phyloP scores from a whole-genome alignment of 179 eudicot genomes.

The Dionaea muscipula region DNA sequence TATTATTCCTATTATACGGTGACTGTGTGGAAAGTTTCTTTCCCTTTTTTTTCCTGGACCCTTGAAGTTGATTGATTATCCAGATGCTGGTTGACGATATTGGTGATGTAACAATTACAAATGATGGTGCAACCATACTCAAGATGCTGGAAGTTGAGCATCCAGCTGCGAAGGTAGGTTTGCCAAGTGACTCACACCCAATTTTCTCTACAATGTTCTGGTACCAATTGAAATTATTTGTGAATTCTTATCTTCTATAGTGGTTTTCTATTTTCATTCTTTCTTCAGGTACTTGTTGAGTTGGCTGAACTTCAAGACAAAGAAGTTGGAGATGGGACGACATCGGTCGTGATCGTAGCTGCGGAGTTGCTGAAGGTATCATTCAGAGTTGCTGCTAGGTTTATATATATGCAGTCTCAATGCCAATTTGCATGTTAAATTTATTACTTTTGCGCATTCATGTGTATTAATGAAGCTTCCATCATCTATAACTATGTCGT shows the following conservation, averaged over 20 bases:
- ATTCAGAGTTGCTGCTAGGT: not conserved
- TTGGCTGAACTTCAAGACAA: conserved; percentile 96
- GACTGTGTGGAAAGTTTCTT: not conserved
- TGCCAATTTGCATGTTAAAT: no score
- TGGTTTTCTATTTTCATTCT: not conserved
- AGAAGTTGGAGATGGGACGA: conserved; percentile 97
- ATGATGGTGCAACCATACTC: conserved; percentile 98
- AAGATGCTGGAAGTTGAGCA: conserved; percentile 98
- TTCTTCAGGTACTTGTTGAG: conserved; percentile 67
- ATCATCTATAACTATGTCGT: not conserved
- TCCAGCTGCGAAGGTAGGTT: conserved; percentile 88
- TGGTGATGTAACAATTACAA: conserved; percentile 95
- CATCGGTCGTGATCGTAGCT: conserved; percentile 85
- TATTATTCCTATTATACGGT: not conserved
- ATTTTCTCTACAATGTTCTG: not conserved
- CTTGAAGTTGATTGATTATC: conserved; percentile 2
- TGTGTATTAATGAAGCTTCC: not conserved
- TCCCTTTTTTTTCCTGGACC: not conserved
- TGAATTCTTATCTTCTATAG: not conserved
- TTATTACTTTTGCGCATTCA: no score
- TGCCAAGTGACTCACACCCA: not conserved
- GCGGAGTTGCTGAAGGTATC: conserved; percentile 89
- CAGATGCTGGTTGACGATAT: conserved; percentile 97
- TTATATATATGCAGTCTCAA: not conserved
- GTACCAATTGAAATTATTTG: not conserved